Base-by-base conservation (phyloP, 1,139 yeast genomes). In the Nakaseomyces sp. region DNA sequence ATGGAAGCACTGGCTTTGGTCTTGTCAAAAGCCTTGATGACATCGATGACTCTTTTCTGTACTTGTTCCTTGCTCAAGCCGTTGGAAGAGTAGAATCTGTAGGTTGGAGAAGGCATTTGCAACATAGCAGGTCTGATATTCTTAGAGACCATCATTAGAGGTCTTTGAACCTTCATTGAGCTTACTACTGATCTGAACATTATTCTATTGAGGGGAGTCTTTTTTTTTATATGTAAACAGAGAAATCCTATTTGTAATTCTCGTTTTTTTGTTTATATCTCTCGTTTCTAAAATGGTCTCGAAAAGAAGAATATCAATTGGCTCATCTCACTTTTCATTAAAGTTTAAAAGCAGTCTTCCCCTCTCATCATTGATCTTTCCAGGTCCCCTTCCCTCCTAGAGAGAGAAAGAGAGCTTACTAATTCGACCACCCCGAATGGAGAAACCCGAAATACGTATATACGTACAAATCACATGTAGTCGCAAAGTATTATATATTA, bases 11-110 rank as follows among this genome's bases (percentile, higher is more conserved):
- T 49, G 30, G 58, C 58, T 6, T 54, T 47, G 32, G 52, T 55
- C 47, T 57, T 57, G 49, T 54, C 58, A 42, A 60, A 61, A 0
- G 63, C 51, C 45, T 55, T 58, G 42, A 61, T 54, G 20, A 61
- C 64, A 43, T 60, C 60, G 15, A 51, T 46, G 28, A 35, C 38
- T 20, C 38, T 20, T 22, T 35, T 35, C 18, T 35, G 38, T 13
- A 40, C 38, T 19, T 31, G 38, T 8, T 40, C 42, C 24, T 40
- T 32, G 32, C 18, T 31, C 31, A 40, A 24, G 17, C 30, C 24
- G 30, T 26, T 15, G 17, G 42, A 40, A 12, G 42, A 40, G 25
- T 40, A 40, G 31, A 40, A 40, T 19, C 42, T 40, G 15, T 10
- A 32, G 13, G 18, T 18, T 1, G 37, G 24, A 20, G 28, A 20